phyloP scores from a whole-genome alignment of 164 flowering plant species.

The Macadamia integrifolia region DNA sequence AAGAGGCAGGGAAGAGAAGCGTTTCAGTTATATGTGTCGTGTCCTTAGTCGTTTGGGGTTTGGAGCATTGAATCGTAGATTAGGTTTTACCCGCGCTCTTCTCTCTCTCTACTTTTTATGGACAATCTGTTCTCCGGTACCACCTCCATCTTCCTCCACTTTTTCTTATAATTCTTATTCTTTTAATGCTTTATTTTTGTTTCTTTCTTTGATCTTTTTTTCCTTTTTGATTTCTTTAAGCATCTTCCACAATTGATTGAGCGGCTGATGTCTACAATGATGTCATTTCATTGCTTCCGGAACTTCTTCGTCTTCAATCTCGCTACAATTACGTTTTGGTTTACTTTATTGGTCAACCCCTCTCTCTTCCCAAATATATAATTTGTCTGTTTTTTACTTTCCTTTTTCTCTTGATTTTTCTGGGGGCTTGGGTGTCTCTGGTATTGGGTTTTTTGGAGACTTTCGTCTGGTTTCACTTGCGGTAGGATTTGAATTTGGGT shows the following conservation, averaged over 20 bases:
- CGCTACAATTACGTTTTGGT: neutral
- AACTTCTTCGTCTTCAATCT: neutral
- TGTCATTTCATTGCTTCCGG: neutral
- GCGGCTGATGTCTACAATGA: constrained; percentile 2
- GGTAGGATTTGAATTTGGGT: constrained; percentile 1
- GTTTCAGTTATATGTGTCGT: neutral
- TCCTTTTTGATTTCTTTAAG: neutral
- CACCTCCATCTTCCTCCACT: neutral
- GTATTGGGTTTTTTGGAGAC: neutral
- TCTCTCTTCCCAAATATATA: neutral
- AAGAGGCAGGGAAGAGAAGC: neutral
- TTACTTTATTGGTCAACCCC: constrained; percentile 2
- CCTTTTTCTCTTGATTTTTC: neutral
- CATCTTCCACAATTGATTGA: neutral
- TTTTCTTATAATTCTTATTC: neutral
- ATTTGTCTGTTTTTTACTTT: too few species aligned
- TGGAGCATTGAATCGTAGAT: neutral
- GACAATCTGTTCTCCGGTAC: neutral
- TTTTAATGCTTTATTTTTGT: too few species aligned
- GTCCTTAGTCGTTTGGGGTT: neutral
- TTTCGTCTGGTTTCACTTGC: constrained; percentile 3
- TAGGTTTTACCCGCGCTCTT: neutral
- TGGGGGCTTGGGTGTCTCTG: too few species aligned
- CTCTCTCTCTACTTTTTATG: neutral
- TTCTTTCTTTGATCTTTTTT: neutral